phyloP scores from a whole-genome alignment of 2,329 filamentous ascomycete genomes.

The Zasmidium citrigriseum region DNA sequence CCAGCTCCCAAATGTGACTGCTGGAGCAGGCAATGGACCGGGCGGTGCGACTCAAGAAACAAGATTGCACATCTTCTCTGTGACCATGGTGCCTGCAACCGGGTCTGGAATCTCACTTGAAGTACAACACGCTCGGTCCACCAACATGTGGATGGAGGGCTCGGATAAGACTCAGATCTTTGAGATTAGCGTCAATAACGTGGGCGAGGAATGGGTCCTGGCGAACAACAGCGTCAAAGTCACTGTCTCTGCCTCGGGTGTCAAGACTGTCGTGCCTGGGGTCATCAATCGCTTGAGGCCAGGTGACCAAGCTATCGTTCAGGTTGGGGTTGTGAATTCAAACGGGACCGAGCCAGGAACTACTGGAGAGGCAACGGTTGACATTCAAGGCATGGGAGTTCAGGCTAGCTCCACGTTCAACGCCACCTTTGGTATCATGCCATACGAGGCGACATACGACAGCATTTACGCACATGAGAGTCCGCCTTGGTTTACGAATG shows the following conservation, averaged over 20 bases:
- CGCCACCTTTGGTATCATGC: slow-evolving; percentile 37
- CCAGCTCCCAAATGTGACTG: slow-evolving; percentile 39
- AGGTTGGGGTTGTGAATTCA: slow-evolving; percentile 39
- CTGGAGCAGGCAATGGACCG: slow-evolving; percentile 35
- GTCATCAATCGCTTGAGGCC: slow-evolving; percentile 42
- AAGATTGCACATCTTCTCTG: slow-evolving; percentile 42
- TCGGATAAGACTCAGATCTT: slow-evolving; percentile 43
- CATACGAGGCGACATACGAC: slow-evolving; percentile 39
- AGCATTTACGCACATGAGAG: slow-evolving; percentile 46
- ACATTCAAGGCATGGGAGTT: slow-evolving; percentile 30
- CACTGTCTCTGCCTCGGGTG: slow-evolving; percentile 34
- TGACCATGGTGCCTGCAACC: slow-evolving; percentile 37
- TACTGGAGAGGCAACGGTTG: slow-evolving; percentile 34
- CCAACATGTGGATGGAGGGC: slow-evolving; percentile 43
- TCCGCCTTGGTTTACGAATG: slow-evolving; percentile 57
- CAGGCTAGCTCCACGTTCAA: slow-evolving; percentile 35
- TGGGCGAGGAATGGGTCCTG: slow-evolving; percentile 37
- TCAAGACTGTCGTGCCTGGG: slow-evolving; percentile 38
- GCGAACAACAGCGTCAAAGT: slow-evolving; percentile 39
- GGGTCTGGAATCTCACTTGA: slow-evolving; percentile 31
- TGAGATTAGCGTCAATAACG: slow-evolving; percentile 41
- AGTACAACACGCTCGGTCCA: slow-evolving; percentile 44
- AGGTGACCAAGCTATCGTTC: slow-evolving; percentile 42
- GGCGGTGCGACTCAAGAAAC: slow-evolving; percentile 33
- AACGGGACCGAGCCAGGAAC: slow-evolving; percentile 33